Evolutionary conservation across 306 rosid species (phyloP).

Genomic region (Cucurbita moschata): DNA sequence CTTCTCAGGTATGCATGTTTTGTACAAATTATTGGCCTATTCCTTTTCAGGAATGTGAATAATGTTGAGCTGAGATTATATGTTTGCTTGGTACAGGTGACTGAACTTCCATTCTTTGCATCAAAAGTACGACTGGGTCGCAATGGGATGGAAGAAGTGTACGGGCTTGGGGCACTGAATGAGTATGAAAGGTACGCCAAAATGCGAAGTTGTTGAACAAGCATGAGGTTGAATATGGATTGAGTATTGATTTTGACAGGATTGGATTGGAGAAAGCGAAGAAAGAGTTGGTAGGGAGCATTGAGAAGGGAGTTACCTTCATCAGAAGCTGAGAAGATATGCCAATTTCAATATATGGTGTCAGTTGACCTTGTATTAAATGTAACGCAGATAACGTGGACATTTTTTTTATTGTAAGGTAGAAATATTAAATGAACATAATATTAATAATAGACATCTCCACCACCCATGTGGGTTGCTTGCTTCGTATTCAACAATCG

Average conservation of each 20-base stretch:
- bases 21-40: neutral
- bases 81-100: neutral
- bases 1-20: constrained; percentile 39
- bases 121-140: constrained; percentile 3
- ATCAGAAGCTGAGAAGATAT: constrained; percentile 1
- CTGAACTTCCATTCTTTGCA: constrained; percentile 7
- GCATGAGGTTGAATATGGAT: neutral
- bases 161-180: neutral
- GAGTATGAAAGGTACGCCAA: neutral
- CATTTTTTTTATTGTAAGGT: neutral
- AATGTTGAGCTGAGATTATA: neutral
- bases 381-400: neutral
- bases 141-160: constrained; percentile 1
- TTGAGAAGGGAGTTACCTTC: constrained; percentile 9
- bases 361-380: neutral
- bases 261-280: constrained; percentile 10
- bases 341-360: neutral
- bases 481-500: neutral
- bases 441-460: neutral
- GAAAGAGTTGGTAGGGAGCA: constrained; percentile 6
- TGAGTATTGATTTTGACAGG: constrained; percentile 1
- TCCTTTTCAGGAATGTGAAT: neutral
- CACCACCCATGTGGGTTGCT: neutral
- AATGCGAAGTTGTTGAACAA: neutral
- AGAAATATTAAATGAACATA: neutral